Evolutionary conservation across 202 grass and related monocot species (phyloP).

Genomic region (Alloteropsis angusta): DNA sequence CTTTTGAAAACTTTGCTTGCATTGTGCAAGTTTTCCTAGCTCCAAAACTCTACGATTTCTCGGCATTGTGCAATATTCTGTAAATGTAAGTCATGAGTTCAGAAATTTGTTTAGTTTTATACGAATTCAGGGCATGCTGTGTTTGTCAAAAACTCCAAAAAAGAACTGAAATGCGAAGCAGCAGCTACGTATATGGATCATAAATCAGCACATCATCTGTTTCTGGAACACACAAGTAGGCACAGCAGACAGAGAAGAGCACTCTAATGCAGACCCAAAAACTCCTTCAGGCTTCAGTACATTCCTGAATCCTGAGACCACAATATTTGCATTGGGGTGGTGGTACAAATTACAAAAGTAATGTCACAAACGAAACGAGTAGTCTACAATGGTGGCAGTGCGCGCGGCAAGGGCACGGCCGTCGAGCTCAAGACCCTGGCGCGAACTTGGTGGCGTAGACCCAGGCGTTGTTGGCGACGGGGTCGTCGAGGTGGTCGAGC

Average conservation of each 20-base stretch:
- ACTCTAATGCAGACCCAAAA: not conserved
- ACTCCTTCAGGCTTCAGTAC: not conserved
- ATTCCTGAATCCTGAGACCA: not conserved
- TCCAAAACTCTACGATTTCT: too few species aligned
- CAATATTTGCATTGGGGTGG: slow-evolving; percentile 12
- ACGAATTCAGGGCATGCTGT: not conserved
- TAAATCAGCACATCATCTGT: not conserved
- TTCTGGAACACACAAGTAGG: not conserved
- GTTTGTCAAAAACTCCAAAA: not conserved
- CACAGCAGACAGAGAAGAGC: not conserved
- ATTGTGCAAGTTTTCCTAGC: too few species aligned
- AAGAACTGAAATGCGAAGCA: not conserved
- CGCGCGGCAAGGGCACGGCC: too few species aligned
- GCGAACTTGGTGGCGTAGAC: slow-evolving; percentile 93
- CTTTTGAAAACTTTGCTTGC: not conserved
- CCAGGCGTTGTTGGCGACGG: slow-evolving; percentile 97
- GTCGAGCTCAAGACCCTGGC: slow-evolving; percentile 51
- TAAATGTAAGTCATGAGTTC: too few species aligned
- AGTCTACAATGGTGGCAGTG: slow-evolving; percentile 37
- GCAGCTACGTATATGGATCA: not conserved
- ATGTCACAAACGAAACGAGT: not conserved
- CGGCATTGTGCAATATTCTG: not conserved
- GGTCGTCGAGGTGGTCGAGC: slow-evolving; percentile 84
- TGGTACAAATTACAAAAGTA: not conserved
- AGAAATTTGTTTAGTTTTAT: not conserved